A percentile compares a stretch with the other conserved stretches of the same genome.
Evolutionary conservation across 768 basidiomycete genomes (phyloP).

Genomic region (Porphyrellus cyaneotinctus): DNA sequence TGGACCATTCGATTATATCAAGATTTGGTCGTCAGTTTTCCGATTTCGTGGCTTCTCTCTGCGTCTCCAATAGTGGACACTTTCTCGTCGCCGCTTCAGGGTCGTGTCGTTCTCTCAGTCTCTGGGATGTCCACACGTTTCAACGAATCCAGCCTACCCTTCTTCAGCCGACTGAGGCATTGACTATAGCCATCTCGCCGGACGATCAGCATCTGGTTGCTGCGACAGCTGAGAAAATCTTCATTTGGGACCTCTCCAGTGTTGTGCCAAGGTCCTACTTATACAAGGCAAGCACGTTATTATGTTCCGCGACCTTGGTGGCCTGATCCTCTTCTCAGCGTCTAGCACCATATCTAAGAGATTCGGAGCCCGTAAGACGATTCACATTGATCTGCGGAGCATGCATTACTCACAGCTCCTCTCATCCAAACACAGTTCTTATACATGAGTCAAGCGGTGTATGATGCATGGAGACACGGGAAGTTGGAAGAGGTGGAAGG

Average conservation of each 20-base stretch:
- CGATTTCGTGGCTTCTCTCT: conserved; percentile 6
- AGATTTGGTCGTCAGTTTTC: background rate
- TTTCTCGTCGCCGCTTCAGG: conserved; percentile 9
- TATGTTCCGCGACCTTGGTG: background rate
- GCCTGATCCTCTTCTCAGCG: background rate
- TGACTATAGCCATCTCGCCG: conserved; percentile 1
- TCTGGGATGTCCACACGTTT: conserved; percentile 6
- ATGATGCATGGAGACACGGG: conserved; percentile 1
- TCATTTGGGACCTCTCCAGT: background rate
- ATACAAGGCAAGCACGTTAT: background rate
- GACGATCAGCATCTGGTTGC: background rate
- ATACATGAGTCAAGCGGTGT: background rate
- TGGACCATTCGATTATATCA: background rate
- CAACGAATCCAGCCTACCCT: background rate
- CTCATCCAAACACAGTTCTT: background rate
- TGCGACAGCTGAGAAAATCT: background rate
- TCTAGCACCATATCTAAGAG: background rate
- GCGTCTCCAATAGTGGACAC: background rate
- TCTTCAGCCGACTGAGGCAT: background rate
- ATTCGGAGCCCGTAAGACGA: conserved; percentile 1
- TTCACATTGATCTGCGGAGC: background rate
- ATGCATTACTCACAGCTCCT: background rate
- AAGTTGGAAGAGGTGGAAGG: background rate
- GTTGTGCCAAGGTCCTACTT: background rate
- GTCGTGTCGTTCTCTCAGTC: background rate